Evolutionary conservation across 345 rosid genomes (phyloP).

Genomic region (Aquilaria malaccensis): DNA sequence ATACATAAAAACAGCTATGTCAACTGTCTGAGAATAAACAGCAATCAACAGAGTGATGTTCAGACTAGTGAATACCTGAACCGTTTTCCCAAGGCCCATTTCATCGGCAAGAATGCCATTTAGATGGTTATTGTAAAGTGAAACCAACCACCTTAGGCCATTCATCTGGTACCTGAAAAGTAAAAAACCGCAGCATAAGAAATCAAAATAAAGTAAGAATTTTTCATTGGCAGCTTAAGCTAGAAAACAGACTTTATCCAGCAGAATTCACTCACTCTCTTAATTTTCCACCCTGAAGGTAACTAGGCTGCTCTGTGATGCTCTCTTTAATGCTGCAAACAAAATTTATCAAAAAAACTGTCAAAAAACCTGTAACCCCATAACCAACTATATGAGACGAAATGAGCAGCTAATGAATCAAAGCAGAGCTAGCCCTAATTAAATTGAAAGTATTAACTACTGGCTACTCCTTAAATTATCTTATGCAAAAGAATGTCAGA

Average conservation of each 20-base stretch:
- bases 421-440: not conserved
- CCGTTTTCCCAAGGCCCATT: slow-evolving; percentile 98
- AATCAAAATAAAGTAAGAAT: not conserved
- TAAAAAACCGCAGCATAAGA: slow-evolving; percentile 14
- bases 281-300: slow-evolving; percentile 72
- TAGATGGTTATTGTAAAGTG: slow-evolving; percentile 78
- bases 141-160: slow-evolving; percentile 89
- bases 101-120: slow-evolving; percentile 97
- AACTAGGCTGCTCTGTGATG: slow-evolving; percentile 71
- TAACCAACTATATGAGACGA: not conserved
- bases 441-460: not conserved
- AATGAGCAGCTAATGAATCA: not conserved
- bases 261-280: slow-evolving; percentile 65
- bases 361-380: not conserved
- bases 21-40: slow-evolving; percentile 8
- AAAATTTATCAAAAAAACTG: slow-evolving; percentile 3
- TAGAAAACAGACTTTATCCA: too few species aligned
- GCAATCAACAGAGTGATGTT: slow-evolving; percentile 2
- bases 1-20: not conserved
- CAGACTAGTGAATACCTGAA: slow-evolving; percentile 46
- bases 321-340: slow-evolving; percentile 77
- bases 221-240: too few species aligned
- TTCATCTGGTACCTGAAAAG: slow-evolving; percentile 84
- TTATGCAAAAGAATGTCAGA: not conserved
- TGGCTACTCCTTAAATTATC: not conserved